Percentiles rank a stretch among this genome's conserved stretches.
These are phyloP conservation scores for Scalesia atractyloides DNA, from an alignment of 129 eudicot genomes.

Conservation along the genomic window DNA sequence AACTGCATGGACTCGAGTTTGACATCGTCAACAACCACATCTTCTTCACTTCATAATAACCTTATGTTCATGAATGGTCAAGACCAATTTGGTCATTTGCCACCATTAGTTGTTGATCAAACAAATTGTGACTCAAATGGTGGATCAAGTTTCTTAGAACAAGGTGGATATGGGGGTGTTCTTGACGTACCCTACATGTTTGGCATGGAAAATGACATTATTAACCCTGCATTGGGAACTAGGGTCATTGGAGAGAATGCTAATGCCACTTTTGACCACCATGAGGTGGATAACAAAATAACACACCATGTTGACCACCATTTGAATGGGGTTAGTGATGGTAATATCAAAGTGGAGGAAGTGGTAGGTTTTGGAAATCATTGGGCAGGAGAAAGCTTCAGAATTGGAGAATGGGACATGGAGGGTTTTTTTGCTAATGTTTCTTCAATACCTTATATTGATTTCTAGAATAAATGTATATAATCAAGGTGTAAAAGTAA, in stretches of 20 bases:
- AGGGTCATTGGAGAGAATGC: constrained; percentile 24
- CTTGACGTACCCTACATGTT: constrained; percentile 44
- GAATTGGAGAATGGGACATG: constrained; percentile 77
- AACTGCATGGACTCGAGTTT: constrained; percentile 59
- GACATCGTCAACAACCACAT: constrained; percentile 33
- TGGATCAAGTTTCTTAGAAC: constrained; percentile 33
- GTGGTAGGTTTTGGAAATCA: constrained; percentile 58
- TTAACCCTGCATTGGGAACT: constrained; percentile 38
- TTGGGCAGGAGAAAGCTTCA: constrained; percentile 68
- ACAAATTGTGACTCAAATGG: constrained; percentile 25
- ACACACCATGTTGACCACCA: constrained; percentile 27
- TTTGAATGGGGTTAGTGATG: constrained; percentile 36
- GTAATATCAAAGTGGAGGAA: constrained; percentile 49
- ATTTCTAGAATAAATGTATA: constrained; percentile 48
- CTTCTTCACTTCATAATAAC: constrained; percentile 42
- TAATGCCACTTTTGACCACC: constrained; percentile 22
- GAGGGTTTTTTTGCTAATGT: constrained; percentile 82
- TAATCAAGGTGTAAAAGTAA: constrained; percentile 16
- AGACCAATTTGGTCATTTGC: constrained; percentile 53
- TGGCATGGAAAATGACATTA: constrained; percentile 58
- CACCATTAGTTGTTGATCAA: constrained; percentile 32
- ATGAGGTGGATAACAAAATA: constrained; percentile 36
- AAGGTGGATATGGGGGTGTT: constrained; percentile 41
- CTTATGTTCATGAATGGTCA: constrained; percentile 9
- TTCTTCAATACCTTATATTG: constrained; percentile 66